Base-by-base conservation (phyloP, 2,329 filamentous ascomycete species). In the Ilyonectria mors-panacis region DNA sequence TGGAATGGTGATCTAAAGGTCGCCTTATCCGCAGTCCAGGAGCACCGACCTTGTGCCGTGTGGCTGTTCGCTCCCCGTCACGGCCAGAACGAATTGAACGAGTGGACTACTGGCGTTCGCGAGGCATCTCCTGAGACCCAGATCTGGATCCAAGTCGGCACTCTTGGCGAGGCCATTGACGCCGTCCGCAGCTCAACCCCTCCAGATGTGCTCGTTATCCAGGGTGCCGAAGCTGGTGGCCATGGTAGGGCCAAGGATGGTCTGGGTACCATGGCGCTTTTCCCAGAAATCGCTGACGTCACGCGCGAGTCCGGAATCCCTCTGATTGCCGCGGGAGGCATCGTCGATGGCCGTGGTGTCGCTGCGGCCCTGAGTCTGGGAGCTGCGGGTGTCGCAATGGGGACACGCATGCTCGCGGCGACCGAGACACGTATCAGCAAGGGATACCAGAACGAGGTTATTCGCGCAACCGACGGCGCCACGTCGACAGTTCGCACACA, bases 341-440 rank as follows among this genome's bases (percentile, higher is more conserved):
- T 89, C 28, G 79, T 81, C 0, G 86, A 89, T 64, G 86, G 86
- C 0, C 78, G 86, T 21, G 86, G 86, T 0, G 78, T 84, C 0
- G 84, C 84, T 7, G 86, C 87, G 0, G 84, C 85, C 2, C 75
- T 88, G 13, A 77, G 81, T 1, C 79, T 89, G 1, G 87, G 88
- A 0, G 86, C 87, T 1, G 76, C 80, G 0, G 91, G 88, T 0
- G 83, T 85, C 0, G 87, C 84, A 0, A 84, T 93, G 82, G 91
- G 91, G 0, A 93, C 91, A 1, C 83, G 89, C 8, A 90, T 92
- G 63, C 83, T 93, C 0, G 89, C 88, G 0, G 73, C 81, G 0
- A 73, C 64, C 0, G 83, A 85, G 69, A 76, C 83, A 1, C 78
- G 81, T 7, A 80, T 85, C 39, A 75, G 70, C 55, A 77, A 76